phyloP scores from a whole-genome alignment of 2,329 filamentous ascomycete species.

The Fusarium napiforme region DNA sequence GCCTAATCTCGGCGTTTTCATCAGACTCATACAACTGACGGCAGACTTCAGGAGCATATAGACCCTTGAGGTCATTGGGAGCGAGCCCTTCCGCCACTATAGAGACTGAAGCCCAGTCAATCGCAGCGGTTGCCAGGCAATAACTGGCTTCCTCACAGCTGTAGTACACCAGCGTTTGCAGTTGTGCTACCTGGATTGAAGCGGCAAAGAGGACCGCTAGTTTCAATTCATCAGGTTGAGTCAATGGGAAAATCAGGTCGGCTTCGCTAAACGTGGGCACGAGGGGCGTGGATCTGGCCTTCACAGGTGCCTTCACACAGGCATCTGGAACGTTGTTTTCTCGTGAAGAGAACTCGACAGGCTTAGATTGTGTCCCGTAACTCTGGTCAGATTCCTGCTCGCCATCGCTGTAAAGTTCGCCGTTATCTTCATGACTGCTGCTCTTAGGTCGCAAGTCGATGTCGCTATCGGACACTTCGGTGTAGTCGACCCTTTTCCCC shows the following conservation, averaged over 20 bases:
- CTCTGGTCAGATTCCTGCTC: background rate
- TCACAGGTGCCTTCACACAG: background rate
- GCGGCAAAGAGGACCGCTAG: background rate
- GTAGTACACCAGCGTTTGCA: background rate
- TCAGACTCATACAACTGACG: background rate
- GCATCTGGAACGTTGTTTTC: background rate
- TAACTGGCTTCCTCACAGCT: background rate
- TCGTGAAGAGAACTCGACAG: background rate
- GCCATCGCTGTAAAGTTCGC: background rate
- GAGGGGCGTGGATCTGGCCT: background rate
- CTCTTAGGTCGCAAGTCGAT: background rate
- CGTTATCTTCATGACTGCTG: background rate
- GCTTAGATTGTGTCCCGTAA: fast-evolving
- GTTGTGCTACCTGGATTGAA: background rate
- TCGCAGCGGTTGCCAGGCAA: background rate
- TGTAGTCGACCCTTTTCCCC: background rate
- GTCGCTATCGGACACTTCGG: background rate
- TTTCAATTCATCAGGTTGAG: background rate
- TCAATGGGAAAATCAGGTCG: background rate
- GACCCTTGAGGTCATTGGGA: background rate
- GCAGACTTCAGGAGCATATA: background rate
- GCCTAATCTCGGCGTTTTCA: background rate
- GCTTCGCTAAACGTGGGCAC: background rate
- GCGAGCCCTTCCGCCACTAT: background rate
- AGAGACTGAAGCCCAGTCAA: background rate